A percentile compares a stretch with the other conserved stretches of the same genome.
These are phyloP conservation scores for Giardia duodenalis DNA, from an alignment of 208 protist genomes.

Conservation along the genomic window DNA sequence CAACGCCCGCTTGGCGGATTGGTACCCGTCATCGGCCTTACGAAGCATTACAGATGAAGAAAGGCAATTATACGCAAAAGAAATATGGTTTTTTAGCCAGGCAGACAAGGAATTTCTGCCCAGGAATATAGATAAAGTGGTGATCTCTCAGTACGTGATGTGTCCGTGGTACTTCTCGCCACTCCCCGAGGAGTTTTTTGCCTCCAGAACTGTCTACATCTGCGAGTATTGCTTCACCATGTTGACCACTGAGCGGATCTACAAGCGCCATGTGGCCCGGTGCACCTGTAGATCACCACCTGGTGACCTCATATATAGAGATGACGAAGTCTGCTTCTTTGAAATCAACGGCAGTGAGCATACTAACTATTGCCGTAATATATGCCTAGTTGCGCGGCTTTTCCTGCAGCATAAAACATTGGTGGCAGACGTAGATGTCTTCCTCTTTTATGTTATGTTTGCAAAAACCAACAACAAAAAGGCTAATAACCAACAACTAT, in stretches of 20 bases:
- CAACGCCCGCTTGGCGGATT: slow-evolving; percentile 13
- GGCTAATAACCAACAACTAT: no score
- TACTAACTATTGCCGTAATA: slow-evolving; percentile 22
- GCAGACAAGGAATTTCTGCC: neutral
- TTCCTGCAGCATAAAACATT: slow-evolving; percentile 29
- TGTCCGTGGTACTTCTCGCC: neutral
- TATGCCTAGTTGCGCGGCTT: neutral
- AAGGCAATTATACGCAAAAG: neutral
- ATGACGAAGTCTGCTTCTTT: neutral
- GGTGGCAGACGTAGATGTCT: slow-evolving; percentile 15
- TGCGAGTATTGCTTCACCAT: slow-evolving; percentile 24
- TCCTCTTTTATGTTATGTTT: slow-evolving; percentile 28
- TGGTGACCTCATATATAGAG: neutral
- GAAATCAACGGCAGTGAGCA: neutral
- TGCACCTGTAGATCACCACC: neutral
- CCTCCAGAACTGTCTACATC: neutral
- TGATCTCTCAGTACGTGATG: neutral
- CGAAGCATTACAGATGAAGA: neutral
- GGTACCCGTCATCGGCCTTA: neutral
- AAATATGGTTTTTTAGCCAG: neutral
- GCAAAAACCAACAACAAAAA: neutral
- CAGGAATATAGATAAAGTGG: neutral
- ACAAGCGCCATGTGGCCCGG: neutral
- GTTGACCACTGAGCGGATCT: neutral
- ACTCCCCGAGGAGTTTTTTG: neutral